Percentiles rank a stretch among this genome's conserved stretches.
These are phyloP conservation scores for Magnolia officinalis DNA, from an alignment of 164 flowering plant genomes.

Conservation along the genomic window DNA sequence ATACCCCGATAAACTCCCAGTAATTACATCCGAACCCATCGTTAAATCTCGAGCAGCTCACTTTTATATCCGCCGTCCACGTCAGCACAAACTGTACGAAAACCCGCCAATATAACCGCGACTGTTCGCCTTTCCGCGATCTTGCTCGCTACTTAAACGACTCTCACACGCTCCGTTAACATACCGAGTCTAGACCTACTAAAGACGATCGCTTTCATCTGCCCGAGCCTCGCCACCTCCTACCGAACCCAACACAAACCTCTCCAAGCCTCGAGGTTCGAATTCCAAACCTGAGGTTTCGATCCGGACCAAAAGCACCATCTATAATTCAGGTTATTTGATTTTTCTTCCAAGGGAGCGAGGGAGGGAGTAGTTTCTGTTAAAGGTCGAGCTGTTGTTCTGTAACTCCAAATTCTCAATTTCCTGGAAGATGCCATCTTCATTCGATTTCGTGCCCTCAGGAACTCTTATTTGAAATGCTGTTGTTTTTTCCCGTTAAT, in stretches of 20 bases:
- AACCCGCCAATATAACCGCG: background rate
- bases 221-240: too few relatives aligned
- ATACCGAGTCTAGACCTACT: background rate
- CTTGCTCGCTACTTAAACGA: background rate
- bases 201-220: too few relatives aligned
- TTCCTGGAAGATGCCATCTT: background rate
- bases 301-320: background rate
- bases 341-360: background rate
- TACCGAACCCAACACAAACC: too few relatives aligned
- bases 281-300: background rate
- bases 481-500: background rate
- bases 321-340: background rate
- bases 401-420: background rate
- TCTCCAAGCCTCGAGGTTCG: too few relatives aligned
- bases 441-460: background rate
- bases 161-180: background rate
- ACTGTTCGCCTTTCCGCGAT: background rate
- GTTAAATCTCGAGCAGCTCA: background rate
- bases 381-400: slow-evolving; percentile 10
- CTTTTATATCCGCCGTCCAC: background rate
- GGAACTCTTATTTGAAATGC: background rate
- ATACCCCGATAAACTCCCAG: background rate
- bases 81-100: background rate
- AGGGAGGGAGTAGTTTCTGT: background rate
- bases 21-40: background rate